Conservation (phyloP, 768 basidiomycete species). For the Auricularia auricula-judae region DNA sequence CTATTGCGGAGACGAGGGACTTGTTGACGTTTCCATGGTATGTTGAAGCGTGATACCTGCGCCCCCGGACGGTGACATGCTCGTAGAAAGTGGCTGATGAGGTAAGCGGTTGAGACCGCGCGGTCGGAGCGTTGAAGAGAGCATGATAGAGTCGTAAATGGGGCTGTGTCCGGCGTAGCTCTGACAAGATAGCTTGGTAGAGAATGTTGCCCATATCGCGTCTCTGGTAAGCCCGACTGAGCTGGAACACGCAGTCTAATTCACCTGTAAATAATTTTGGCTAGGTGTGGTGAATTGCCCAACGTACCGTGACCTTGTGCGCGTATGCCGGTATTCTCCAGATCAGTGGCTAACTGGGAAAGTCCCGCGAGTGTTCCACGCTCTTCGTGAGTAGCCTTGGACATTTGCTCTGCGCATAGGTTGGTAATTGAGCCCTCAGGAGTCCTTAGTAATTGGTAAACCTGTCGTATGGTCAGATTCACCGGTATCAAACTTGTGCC, state of each 20-base stretch:
- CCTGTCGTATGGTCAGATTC: neutral
- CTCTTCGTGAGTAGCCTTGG: neutral
- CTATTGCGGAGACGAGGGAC: neutral
- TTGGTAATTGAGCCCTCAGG: neutral
- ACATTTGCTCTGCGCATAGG: neutral
- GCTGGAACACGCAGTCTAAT: neutral
- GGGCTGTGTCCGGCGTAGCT: neutral
- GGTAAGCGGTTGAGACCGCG: neutral
- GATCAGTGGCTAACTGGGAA: neutral
- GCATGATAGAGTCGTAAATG: neutral
- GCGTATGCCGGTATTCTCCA: neutral
- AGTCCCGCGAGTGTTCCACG: neutral
- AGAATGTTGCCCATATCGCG: neutral
- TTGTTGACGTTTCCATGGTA: neutral
- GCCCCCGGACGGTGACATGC: neutral
- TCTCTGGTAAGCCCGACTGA: neutral
- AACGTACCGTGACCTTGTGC: too few species aligned
- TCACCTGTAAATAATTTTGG: too few species aligned
- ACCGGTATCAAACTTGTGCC: neutral
- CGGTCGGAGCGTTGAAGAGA: neutral
- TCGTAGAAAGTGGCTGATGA: neutral
- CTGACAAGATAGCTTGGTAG: neutral
- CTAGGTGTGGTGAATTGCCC: too few species aligned
- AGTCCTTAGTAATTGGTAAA: neutral
- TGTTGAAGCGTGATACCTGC: neutral